Base-by-base conservation (phyloP, 768 basidiomycete genomes). In the Calvatia gigantea region DNA sequence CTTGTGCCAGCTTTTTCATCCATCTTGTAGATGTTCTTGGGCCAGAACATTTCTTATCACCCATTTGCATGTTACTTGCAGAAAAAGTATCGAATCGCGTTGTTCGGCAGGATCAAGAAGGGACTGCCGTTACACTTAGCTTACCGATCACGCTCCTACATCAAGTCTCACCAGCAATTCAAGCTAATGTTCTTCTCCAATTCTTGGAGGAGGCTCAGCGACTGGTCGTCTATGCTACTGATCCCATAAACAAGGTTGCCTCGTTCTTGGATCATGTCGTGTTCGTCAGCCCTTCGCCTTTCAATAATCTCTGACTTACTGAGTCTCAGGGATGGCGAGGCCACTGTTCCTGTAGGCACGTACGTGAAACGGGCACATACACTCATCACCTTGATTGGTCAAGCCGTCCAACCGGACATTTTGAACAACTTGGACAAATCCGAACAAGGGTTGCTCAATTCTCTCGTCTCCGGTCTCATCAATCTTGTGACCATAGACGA, bases 11-110 rank as follows among this genome's bases (percentile, higher is more conserved):
- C 53, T 96, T 99, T 72, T 98, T 94, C 70, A 76, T 84, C 2
- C 93, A 95, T 65, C 80, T 99, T 12, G 81, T 90, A 19, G 85
- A 91, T 52, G 86, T 89, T 1, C 79, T 98, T 19, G 94, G 92
- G 2, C 73, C 86, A 6, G 72, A 78, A 6, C 85, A 92, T 27
- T 99, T 95, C 75, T 72, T 96, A 41, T 78, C 90, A 0, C 87
- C 94, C 0, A 69, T 97, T 12, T 84, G 80, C 52, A 89, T 97
- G 84, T 81, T 98, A 0, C 75, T 98, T 21, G 76, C 94, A 1
- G 91, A 95, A 62, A 91, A 88, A 61, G 75, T 80, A 2, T 80
- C 85, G 7, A 89, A 84, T 60, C 83, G 86, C 15, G 78, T 87
- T 32, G 79, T 83, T 9, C 82, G 86, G 42, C 87, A 86, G 65